Conservation (phyloP, 805 yeast genomes). For the Cyberlindnera veronae region DNA sequence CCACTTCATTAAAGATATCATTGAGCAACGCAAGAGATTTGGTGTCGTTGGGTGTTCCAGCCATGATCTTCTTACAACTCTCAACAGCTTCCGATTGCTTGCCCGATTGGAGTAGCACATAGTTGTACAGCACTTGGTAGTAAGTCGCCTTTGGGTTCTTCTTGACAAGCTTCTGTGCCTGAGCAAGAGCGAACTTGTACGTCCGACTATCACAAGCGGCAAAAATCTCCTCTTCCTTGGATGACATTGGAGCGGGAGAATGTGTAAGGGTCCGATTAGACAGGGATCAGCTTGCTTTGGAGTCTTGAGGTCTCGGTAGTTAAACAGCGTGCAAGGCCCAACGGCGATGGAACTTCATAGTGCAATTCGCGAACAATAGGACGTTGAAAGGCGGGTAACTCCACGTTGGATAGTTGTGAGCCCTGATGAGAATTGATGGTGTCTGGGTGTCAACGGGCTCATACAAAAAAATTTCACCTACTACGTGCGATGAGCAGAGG, state of each 20-base stretch:
- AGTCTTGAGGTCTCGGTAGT: too few species aligned
- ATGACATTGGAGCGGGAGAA: conserved; percentile 21
- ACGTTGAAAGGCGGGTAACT: conserved; percentile 1
- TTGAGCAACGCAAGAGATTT: conserved; percentile 47
- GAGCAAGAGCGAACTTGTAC: conserved; percentile 48
- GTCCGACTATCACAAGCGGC: conserved; percentile 51
- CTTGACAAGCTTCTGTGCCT: conserved; percentile 44
- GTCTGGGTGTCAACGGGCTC: conserved; percentile 6
- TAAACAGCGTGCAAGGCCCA: too few species aligned
- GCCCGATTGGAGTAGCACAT: conserved; percentile 30
- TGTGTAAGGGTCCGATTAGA: too few species aligned
- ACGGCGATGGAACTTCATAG: too few species aligned
- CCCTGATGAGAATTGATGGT: background rate
- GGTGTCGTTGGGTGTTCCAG: conserved; percentile 50
- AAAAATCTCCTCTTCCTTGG: conserved; percentile 33
- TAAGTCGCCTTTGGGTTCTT: conserved; percentile 57
- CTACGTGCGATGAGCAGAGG: conserved; percentile 8
- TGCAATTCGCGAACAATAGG: background rate
- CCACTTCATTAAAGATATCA: conserved; percentile 40
- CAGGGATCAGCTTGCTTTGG: too few species aligned
- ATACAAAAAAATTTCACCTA: conserved; percentile 10
- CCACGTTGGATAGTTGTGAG: background rate
- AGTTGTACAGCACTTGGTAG: conserved; percentile 36
- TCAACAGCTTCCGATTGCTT: conserved; percentile 30
- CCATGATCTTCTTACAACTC: conserved; percentile 21